A percentile compares a stretch with the other conserved stretches of the same genome.
Evolutionary conservation across 2,329 filamentous ascomycete species (phyloP).

Genomic region (Seiridium cupressi): DNA sequence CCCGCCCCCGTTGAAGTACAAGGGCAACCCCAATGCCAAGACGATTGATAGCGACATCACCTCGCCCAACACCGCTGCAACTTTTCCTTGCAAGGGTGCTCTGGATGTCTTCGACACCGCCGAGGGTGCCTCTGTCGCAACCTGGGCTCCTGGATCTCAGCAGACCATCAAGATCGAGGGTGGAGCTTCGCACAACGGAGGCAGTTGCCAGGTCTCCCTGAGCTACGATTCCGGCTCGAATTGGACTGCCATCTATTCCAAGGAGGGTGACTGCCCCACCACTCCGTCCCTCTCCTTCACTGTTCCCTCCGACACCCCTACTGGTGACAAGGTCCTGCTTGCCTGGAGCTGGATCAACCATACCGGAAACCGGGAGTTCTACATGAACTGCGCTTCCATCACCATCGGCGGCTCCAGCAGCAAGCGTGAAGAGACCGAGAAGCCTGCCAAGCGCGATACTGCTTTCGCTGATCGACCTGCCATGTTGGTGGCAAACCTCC

Average conservation of each 20-base stretch:
- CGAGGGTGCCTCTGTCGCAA: slow-evolving; percentile 53
- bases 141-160: slow-evolving; percentile 59
- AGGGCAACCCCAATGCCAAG: slow-evolving; percentile 48
- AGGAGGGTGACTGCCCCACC: slow-evolving; percentile 36
- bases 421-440: slow-evolving; percentile 21
- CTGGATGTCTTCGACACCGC: slow-evolving; percentile 46
- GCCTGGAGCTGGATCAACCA: slow-evolving; percentile 80
- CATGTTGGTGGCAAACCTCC: slow-evolving; percentile 71
- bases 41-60: slow-evolving; percentile 72
- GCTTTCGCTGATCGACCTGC: slow-evolving; percentile 58
- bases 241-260: slow-evolving; percentile 58
- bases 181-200: slow-evolving; percentile 63
- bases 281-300: slow-evolving; percentile 60
- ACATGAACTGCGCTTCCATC: slow-evolving; percentile 80
- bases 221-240: slow-evolving; percentile 69
- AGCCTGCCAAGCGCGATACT: slow-evolving; percentile 24
- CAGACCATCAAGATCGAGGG: slow-evolving; percentile 66
- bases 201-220: slow-evolving; percentile 74
- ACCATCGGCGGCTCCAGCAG: slow-evolving; percentile 48
- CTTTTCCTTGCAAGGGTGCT: slow-evolving; percentile 76
- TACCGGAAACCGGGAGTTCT: slow-evolving; percentile 78
- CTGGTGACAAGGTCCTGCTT: slow-evolving; percentile 58
- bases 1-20: slow-evolving; percentile 52
- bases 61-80: slow-evolving; percentile 58
- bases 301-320: slow-evolving; percentile 62